These are phyloP conservation scores for Lindgomyces ingoldianus DNA, from an alignment of 495 filamentous ascomycete genomes.

Conservation along the genomic window DNA sequence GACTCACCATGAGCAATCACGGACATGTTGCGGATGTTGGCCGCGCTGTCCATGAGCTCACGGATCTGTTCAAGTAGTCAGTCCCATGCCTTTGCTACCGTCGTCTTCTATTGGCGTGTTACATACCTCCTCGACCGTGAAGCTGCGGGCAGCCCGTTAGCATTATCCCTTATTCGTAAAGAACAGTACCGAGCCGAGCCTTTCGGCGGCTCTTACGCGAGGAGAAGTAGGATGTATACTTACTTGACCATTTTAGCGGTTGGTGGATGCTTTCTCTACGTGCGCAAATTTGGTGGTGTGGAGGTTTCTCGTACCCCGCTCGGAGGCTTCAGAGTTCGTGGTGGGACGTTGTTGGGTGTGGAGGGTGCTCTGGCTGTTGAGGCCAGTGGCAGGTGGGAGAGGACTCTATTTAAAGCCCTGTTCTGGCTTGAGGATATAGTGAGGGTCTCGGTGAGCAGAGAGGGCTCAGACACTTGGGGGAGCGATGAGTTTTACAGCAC, in stretches of 20 bases:
- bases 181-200: neutral
- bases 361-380: slow-evolving; percentile 24
- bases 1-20: slow-evolving; percentile 82
- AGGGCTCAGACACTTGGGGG: neutral
- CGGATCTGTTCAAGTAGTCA: slow-evolving; percentile 66
- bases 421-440: slow-evolving; percentile 3
- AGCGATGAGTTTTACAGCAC: slow-evolving; percentile 12
- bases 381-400: slow-evolving; percentile 19
- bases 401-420: slow-evolving; percentile 24
- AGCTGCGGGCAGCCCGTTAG: slow-evolving; percentile 61
- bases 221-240: slow-evolving; percentile 52
- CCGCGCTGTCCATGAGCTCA: slow-evolving; percentile 92
- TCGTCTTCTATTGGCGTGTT: no score
- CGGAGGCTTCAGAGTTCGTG: slow-evolving; percentile 5
- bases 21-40: slow-evolving; percentile 99
- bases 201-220: neutral
- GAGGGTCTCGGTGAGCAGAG: slow-evolving; percentile 8
- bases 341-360: slow-evolving; percentile 7
- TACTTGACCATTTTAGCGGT: slow-evolving; percentile 99
- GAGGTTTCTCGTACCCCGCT: slow-evolving; percentile 34
- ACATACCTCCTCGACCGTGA: slow-evolving; percentile 92
- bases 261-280: slow-evolving; percentile 46
- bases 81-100: slow-evolving; percentile 16
- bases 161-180: slow-evolving; percentile 10
- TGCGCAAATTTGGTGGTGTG: slow-evolving; percentile 34